A percentile compares a stretch with the other conserved stretches of the same genome.
Conservation (phyloP, 2,329 filamentous ascomycete genomes). For the Arthroderma uncinatum region DNA sequence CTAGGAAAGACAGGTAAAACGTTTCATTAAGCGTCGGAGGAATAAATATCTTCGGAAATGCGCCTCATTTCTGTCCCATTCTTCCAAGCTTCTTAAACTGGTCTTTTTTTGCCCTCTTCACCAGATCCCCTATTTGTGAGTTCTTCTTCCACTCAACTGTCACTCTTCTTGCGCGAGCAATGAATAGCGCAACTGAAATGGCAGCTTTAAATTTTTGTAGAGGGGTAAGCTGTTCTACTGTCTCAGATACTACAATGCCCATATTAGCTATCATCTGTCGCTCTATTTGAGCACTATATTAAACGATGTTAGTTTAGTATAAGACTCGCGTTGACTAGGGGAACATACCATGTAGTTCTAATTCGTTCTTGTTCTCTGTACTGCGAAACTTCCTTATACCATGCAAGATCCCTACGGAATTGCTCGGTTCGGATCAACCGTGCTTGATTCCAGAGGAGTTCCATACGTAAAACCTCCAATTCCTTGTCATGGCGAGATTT, state of each 20-base stretch:
- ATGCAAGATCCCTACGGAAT: slow-evolving; percentile 69
- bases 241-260: slow-evolving; percentile 47
- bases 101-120: slow-evolving; percentile 30
- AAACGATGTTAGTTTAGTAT: slow-evolving; percentile 11
- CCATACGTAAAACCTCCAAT: slow-evolving; percentile 70
- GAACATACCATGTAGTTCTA: slow-evolving; percentile 63
- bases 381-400: slow-evolving; percentile 77
- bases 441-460: slow-evolving; percentile 83
- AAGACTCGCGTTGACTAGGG: not conserved
- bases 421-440: slow-evolving; percentile 68
- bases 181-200: slow-evolving; percentile 34
- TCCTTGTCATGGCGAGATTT: slow-evolving; percentile 46
- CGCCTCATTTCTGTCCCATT: slow-evolving; percentile 16
- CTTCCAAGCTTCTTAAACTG: slow-evolving; percentile 27
- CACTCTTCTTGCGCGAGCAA: slow-evolving; percentile 37
- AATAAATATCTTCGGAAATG: not conserved
- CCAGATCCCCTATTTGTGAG: slow-evolving; percentile 34
- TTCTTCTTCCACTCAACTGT: slow-evolving; percentile 35
- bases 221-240: slow-evolving; percentile 22
- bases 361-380: slow-evolving; percentile 53
- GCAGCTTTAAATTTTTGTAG: slow-evolving; percentile 34
- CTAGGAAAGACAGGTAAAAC: not conserved
- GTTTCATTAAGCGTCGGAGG: not conserved
- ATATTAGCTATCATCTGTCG: slow-evolving; percentile 76
- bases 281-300: slow-evolving; percentile 73